Conservation (phyloP, 352 stramenopile species). For the Thalassiosira mediterranea region DNA sequence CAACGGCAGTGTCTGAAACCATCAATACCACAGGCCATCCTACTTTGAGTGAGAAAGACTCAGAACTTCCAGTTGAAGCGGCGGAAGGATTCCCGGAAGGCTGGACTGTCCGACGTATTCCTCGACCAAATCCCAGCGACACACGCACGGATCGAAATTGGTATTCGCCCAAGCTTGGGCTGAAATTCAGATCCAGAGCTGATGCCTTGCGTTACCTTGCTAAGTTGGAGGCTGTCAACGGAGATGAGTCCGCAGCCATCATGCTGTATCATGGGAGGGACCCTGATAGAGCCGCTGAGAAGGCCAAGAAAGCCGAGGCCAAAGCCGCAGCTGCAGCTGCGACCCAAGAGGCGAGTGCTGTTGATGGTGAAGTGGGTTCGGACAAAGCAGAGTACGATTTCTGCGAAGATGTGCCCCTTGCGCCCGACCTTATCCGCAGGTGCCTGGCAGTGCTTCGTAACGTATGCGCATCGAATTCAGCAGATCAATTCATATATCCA, state of each 20-base stretch:
- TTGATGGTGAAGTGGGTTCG: slow-evolving; percentile 18
- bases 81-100: slow-evolving; percentile 53
- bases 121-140: slow-evolving; percentile 38
- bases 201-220: slow-evolving; percentile 34
- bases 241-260: slow-evolving; percentile 45
- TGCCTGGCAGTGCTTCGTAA: slow-evolving; percentile 80
- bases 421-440: slow-evolving; percentile 80
- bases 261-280: slow-evolving; percentile 53
- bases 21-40: slow-evolving; percentile 35
- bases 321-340: slow-evolving; percentile 11
- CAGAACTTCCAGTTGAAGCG: slow-evolving; percentile 26
- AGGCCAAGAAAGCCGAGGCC: slow-evolving; percentile 2
- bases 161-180: slow-evolving; percentile 50
- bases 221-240: slow-evolving; percentile 32
- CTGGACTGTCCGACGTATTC: slow-evolving; percentile 39
- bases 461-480: slow-evolving; percentile 65
- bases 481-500: slow-evolving; percentile 82
- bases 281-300: background rate
- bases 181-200: slow-evolving; percentile 47
- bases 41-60: slow-evolving; percentile 41
- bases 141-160: slow-evolving; percentile 45
- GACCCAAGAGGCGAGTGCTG: slow-evolving; percentile 9
- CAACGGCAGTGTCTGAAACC: background rate
- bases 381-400: slow-evolving; percentile 76
- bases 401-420: slow-evolving; percentile 69